Evolutionary conservation across 1,284 basidiomycete genomes (phyloP), one percentile per base, ranked within the genome.

Genomic region (Schizopora paradoxa): DNA sequence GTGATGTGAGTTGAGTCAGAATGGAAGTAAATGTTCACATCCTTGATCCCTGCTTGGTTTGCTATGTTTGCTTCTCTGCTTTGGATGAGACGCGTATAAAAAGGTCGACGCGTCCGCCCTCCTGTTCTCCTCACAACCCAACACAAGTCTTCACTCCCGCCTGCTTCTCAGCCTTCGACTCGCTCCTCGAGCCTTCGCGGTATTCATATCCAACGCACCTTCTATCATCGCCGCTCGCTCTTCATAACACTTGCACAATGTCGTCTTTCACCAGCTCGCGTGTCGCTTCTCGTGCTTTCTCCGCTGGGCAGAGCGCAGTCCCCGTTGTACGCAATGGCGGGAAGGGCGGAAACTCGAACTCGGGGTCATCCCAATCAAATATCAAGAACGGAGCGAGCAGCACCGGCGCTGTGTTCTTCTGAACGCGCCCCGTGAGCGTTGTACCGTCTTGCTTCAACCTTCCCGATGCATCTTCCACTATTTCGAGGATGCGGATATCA

Each of bases 1-100:
- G 16, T 46, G 43, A 46, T 46, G 38, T 34, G 31, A 39, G 45
- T 45, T 50, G 48, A 50, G 48, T 50, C 48, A 50, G 38, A 42
- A 50, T 50, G 44, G 44, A 50, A 46, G 43, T 11, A 13, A 22
- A 26, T 19, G 28, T 10, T n/a, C 23, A 35, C 32, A 16, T 40
- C 43, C 39, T 34, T 36, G 40, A 27, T 42, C 40, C 32, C 43
- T 41, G 34, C 26, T 34, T 35, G 22, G 25, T 33, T 38, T 35
- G 13, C 23, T 21, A n/a, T n/a, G 23, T 13, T 34, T 36, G 29
- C 33, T 16, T 38, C 34, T 27, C 19, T 46, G 27, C 44, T 41
- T 37, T 42, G 44, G 27, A 37, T 29, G n/a, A n/a, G 43, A 29
- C 28, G n/a, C 6, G 26, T 37, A 45, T 45, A 46, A 46, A 41